Percentiles rank a stretch among this genome's conserved stretches.
Conservation (phyloP, 2,329 filamentous ascomycete genomes). For the Verruconis gallopava region DNA sequence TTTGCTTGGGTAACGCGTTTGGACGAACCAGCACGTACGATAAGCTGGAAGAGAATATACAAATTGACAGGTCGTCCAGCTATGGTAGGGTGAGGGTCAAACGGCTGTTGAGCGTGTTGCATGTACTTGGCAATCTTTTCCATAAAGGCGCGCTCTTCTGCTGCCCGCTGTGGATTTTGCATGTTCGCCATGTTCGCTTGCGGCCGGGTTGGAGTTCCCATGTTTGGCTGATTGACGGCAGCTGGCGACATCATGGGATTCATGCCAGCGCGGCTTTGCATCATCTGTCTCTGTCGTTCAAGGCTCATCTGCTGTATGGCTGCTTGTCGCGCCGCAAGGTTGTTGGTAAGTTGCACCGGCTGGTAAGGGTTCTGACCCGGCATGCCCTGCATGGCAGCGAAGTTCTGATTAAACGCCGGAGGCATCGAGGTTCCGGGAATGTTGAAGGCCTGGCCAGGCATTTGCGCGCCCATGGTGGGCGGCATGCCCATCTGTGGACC, state of each 20-base stretch:
- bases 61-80: slow-evolving; percentile 63
- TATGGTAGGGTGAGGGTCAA: slow-evolving; percentile 63
- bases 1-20: slow-evolving; percentile 57
- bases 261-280: slow-evolving; percentile 28
- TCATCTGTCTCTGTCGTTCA: slow-evolving; percentile 60
- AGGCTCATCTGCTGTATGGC: slow-evolving; percentile 76
- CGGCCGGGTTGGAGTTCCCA: slow-evolving; percentile 18
- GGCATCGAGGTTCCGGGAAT: slow-evolving; percentile 15
- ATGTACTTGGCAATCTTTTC: slow-evolving; percentile 69
- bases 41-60: slow-evolving; percentile 62
- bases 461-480: background rate
- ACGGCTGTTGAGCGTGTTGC: slow-evolving; percentile 54
- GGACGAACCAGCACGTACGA: slow-evolving; percentile 66
- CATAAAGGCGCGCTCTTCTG: slow-evolving; percentile 31
- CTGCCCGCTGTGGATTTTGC: slow-evolving; percentile 12
- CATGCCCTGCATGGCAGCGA: slow-evolving; percentile 16
- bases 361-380: slow-evolving; percentile 1
- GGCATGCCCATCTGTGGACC: slow-evolving; percentile 20
- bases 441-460: slow-evolving; percentile 18
- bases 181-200: slow-evolving; percentile 6
- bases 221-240: slow-evolving; percentile 21
- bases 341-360: slow-evolving; percentile 5
- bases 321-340: slow-evolving; percentile 8
- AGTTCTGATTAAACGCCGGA: slow-evolving; percentile 28
- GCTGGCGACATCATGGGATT: slow-evolving; percentile 13